Evolutionary conservation across 257 asterid genomes (phyloP).

Genomic region (Parsonsia alboflavescens): DNA sequence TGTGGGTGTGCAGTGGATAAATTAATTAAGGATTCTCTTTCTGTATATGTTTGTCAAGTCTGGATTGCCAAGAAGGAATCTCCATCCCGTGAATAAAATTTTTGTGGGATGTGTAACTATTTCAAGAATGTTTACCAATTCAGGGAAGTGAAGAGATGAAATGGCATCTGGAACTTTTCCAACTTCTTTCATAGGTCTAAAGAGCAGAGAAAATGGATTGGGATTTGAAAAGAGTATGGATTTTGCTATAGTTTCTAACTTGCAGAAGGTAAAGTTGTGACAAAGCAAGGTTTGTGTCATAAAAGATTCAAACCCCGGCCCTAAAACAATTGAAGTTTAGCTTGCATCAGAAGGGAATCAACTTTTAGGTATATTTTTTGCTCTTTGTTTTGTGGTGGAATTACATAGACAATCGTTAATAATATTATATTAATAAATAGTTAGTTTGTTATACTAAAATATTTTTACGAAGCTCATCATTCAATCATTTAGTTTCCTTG

Average conservation of each 20-base stretch:
- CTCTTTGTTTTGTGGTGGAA: not conserved
- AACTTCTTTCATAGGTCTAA: slow-evolving; percentile 66
- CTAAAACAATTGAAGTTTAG: slow-evolving; percentile 82
- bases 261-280: slow-evolving; percentile 62
- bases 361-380: slow-evolving; percentile 56
- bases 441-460: not conserved
- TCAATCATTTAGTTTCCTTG: not conserved
- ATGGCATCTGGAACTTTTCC: slow-evolving; percentile 95
- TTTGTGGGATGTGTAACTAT: not conserved
- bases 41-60: not conserved
- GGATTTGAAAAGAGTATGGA: slow-evolving; percentile 64
- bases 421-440: not conserved
- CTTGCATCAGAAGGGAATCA: slow-evolving; percentile 95
- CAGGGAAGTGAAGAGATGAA: slow-evolving; percentile 24
- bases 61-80: not conserved
- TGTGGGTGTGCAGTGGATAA: not conserved
- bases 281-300: slow-evolving; percentile 58
- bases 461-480: not conserved
- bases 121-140: not conserved
- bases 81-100: too few relatives aligned
- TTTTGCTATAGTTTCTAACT: slow-evolving; percentile 56
- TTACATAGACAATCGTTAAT: not conserved
- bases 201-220: slow-evolving; percentile 51
- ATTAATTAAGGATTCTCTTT: not conserved
- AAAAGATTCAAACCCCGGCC: slow-evolving; percentile 63